These are phyloP conservation scores for Hysterium pulicare DNA, from an alignment of 2,329 filamentous ascomycete genomes.

Conservation along the genomic window DNA sequence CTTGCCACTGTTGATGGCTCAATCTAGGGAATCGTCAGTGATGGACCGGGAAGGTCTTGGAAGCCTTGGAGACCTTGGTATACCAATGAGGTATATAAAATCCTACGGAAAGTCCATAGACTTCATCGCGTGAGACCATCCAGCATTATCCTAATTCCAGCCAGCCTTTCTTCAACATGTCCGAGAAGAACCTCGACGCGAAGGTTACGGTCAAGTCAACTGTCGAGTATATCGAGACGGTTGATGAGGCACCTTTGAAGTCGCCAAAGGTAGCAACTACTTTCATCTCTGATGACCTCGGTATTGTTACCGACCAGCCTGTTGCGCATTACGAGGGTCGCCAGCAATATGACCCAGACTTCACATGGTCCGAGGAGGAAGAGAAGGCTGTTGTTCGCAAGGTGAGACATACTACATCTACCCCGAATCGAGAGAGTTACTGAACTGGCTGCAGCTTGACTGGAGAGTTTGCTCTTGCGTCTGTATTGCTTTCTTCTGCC, in stretches of 20 bases:
- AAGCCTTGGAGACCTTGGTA: too few species aligned
- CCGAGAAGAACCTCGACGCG: neutral
- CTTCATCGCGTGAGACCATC: neutral
- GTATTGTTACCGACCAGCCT: neutral
- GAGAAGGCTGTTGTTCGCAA: conserved; percentile 48
- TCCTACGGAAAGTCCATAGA: neutral
- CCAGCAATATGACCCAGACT: conserved; percentile 49
- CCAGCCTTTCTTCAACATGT: neutral
- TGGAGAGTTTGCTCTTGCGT: conserved; percentile 21
- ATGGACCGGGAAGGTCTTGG: neutral
- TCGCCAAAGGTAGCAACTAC: neutral
- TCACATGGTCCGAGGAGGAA: conserved; percentile 48
- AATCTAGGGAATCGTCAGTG: neutral
- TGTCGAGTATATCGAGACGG: neutral
- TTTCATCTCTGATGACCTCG: neutral
- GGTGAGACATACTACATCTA: conserved; percentile 22
- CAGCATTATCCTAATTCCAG: neutral
- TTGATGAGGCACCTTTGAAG: neutral
- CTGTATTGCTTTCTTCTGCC: conserved; percentile 50
- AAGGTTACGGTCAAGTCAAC: neutral
- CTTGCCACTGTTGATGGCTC: neutral
- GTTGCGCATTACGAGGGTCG: conserved; percentile 25
- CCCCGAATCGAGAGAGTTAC: neutral
- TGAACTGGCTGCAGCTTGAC: conserved; percentile 22
- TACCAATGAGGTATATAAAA: too few species aligned